Conservation (phyloP, 805 yeast genomes). For the Metschnikowia proteae region DNA sequence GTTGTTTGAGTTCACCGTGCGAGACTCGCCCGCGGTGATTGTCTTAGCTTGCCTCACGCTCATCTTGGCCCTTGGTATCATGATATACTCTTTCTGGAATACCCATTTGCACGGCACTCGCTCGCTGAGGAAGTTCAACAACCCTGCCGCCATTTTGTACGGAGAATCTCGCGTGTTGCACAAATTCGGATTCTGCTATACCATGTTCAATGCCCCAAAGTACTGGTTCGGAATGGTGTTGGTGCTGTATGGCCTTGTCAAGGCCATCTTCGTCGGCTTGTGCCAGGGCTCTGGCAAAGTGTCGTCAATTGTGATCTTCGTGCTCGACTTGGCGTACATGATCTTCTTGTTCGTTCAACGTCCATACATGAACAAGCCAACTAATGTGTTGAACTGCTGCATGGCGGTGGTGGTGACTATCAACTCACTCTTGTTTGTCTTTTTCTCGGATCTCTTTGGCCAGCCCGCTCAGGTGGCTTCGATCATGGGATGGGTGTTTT, state of each 20-base stretch:
- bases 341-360: constrained; percentile 55
- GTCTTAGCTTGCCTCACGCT: constrained; percentile 74
- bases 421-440: constrained; percentile 80
- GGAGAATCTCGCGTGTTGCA: constrained; percentile 70
- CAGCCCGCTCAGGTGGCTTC: constrained; percentile 77
- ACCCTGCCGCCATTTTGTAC: constrained; percentile 84
- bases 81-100: constrained; percentile 64
- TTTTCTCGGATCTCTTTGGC: constrained; percentile 79
- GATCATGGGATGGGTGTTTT: constrained; percentile 89
- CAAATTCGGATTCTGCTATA: constrained; percentile 84
- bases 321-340: constrained; percentile 70
- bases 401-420: constrained; percentile 69
- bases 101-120: constrained; percentile 58
- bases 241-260: constrained; percentile 57
- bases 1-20: constrained; percentile 79
- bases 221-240: constrained; percentile 81
- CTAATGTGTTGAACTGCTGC: constrained; percentile 70
- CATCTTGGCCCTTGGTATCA: constrained; percentile 53
- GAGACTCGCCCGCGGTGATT: constrained; percentile 86
- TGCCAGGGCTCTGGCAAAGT: constrained; percentile 80
- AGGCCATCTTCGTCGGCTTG: constrained; percentile 70
- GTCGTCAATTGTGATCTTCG: constrained; percentile 72
- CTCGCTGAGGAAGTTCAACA: constrained; percentile 59
- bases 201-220: constrained; percentile 76
- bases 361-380: constrained; percentile 81